Evolutionary conservation across 2,329 filamentous ascomycete species (phyloP).

Genomic region (Aspergillus fructus): DNA sequence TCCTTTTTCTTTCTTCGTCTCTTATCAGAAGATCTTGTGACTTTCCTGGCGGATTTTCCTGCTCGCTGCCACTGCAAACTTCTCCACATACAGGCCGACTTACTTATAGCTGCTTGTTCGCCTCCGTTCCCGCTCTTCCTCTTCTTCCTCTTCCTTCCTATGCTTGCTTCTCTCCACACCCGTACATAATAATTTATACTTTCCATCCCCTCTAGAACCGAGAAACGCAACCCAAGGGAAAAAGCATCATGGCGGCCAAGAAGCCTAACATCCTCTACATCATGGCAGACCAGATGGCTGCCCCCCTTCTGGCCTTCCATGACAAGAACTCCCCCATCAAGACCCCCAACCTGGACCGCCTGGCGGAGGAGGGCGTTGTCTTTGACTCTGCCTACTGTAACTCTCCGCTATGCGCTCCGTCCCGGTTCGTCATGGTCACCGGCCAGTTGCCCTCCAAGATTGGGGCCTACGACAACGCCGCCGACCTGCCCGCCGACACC

Average conservation of each 20-base stretch:
- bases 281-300: slow-evolving; percentile 94
- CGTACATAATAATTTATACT: not conserved
- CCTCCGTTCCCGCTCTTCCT: not conserved
- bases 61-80: slow-evolving; percentile 1
- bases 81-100: slow-evolving; percentile 12
- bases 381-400: slow-evolving; percentile 96
- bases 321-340: slow-evolving; percentile 85
- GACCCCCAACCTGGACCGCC: slow-evolving; percentile 82
- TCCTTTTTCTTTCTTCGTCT: slow-evolving; percentile 16
- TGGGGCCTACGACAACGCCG: slow-evolving; percentile 86
- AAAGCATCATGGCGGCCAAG: slow-evolving; percentile 36
- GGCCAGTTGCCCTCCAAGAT: slow-evolving; percentile 90
- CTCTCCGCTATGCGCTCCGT: slow-evolving; percentile 87
- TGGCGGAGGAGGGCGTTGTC: slow-evolving; percentile 79
- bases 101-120: slow-evolving; percentile 12
- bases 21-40: slow-evolving; percentile 11
- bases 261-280: slow-evolving; percentile 84
- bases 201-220: not conserved
- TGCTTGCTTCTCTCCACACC: not conserved
- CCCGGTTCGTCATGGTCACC: slow-evolving; percentile 91
- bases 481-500: slow-evolving; percentile 76
- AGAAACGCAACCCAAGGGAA: slow-evolving; percentile 2
- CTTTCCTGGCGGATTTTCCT: slow-evolving; percentile 20
- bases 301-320: slow-evolving; percentile 88
- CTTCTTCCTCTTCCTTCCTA: not conserved